Percentiles rank a stretch among this genome's conserved stretches.
Evolutionary conservation across 2,329 filamentous ascomycete species (phyloP).

Genomic region (Lecanicillium sp.): DNA sequence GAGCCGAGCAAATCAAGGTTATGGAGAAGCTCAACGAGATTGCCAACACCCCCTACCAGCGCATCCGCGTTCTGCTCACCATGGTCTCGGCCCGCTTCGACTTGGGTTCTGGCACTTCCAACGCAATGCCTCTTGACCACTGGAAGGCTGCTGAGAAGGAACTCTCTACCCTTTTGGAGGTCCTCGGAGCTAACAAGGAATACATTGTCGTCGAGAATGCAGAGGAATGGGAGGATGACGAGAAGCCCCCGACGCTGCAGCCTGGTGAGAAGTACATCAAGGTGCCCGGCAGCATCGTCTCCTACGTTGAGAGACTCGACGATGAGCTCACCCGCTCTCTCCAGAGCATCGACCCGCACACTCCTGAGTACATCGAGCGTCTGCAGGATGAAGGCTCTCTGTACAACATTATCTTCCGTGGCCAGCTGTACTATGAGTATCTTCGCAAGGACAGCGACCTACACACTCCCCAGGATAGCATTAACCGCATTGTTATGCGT

Average conservation of each 20-base stretch:
- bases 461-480: slow-evolving; percentile 71
- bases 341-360: slow-evolving; percentile 96
- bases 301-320: slow-evolving; percentile 88
- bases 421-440: slow-evolving; percentile 79
- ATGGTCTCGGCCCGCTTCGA: slow-evolving; percentile 93
- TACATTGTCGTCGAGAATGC: slow-evolving; percentile 84
- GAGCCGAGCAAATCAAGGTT: slow-evolving; percentile 85
- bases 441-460: slow-evolving; percentile 63
- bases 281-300: slow-evolving; percentile 88
- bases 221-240: slow-evolving; percentile 98
- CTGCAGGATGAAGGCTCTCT: slow-evolving; percentile 82
- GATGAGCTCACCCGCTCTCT: slow-evolving; percentile 97
- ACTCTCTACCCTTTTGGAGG: slow-evolving; percentile 65
- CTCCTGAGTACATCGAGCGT: slow-evolving; percentile 95
- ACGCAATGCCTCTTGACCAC: slow-evolving; percentile 88
- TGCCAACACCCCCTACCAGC: slow-evolving; percentile 83
- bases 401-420: slow-evolving; percentile 87
- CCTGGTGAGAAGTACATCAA: slow-evolving; percentile 75
- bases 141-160: slow-evolving; percentile 95
- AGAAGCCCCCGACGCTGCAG: slow-evolving; percentile 73
- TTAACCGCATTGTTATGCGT: slow-evolving; percentile 91
- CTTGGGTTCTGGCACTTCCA: slow-evolving; percentile 65
- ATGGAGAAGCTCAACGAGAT: slow-evolving; percentile 97
- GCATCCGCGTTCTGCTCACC: slow-evolving; percentile 83
- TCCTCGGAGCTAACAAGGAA: slow-evolving; percentile 70